A percentile compares a stretch with the other conserved stretches of the same genome.
phyloP scores from a whole-genome alignment of 805 yeast species.

The Ogataea nitratoaversa region DNA sequence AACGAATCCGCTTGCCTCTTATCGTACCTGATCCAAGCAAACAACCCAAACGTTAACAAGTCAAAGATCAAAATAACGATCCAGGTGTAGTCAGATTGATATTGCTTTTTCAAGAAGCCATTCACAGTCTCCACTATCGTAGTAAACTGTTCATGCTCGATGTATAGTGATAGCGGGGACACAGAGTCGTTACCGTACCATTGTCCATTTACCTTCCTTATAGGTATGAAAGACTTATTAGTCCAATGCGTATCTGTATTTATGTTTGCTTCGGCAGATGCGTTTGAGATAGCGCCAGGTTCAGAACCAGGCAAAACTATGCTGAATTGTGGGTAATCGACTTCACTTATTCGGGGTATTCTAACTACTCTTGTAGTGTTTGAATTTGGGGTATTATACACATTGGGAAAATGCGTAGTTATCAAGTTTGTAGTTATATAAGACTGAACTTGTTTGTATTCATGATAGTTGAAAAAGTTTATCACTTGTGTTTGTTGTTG shows the following conservation, averaged over 20 bases:
- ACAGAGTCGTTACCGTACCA: conserved; percentile 50
- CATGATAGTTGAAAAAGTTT: conserved; percentile 67
- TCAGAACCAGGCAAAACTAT: conserved; percentile 53
- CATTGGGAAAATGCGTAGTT: conserved; percentile 68
- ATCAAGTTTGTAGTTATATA: conserved; percentile 38
- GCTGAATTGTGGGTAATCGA: conserved; percentile 53
- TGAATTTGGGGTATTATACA: conserved; percentile 32
- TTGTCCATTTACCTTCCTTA: conserved; percentile 38
- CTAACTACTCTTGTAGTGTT: conserved; percentile 61
- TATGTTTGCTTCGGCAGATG: too few relatives aligned
- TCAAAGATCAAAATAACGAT: conserved; percentile 40
- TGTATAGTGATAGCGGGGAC: conserved; percentile 42
- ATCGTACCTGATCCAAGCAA: conserved; percentile 33
- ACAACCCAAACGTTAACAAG: conserved; percentile 36
- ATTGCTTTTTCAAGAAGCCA: conserved; percentile 34
- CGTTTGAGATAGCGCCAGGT: conserved; percentile 65
- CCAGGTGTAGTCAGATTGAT: conserved; percentile 34
- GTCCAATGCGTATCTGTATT: too few relatives aligned
- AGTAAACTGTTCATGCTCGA: conserved; percentile 36
- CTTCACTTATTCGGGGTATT: conserved; percentile 50
- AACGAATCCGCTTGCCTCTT: conserved; percentile 34
- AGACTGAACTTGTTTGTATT: conserved; percentile 33
- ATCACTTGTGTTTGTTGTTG: background rate
- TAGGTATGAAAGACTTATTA: conserved; percentile 36
- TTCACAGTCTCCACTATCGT: conserved; percentile 45